These are phyloP conservation scores for Umbilicaria muhlenbergii DNA, from an alignment of 495 filamentous ascomycete species.

Conservation along the genomic window DNA sequence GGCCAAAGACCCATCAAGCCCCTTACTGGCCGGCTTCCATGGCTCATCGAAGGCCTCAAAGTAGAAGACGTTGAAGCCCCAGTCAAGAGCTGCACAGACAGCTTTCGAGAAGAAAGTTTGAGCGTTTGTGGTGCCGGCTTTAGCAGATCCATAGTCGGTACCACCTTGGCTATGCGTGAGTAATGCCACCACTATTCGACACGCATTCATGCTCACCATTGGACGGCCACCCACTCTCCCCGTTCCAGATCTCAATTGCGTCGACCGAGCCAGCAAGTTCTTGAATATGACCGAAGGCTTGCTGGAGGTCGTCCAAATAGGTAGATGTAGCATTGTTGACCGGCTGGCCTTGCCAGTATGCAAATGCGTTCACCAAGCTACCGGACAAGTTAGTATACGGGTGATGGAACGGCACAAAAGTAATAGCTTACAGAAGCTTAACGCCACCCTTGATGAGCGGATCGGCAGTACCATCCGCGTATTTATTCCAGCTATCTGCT, in stretches of 20 bases:
- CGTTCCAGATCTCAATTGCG: constrained; percentile 53
- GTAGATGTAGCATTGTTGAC: constrained; percentile 46
- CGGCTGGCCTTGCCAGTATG: constrained; percentile 63
- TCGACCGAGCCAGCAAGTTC: constrained; percentile 35
- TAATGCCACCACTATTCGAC: not conserved
- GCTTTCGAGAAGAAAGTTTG: constrained; percentile 46
- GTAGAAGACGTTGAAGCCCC: constrained; percentile 65
- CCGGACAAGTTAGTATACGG: not conserved
- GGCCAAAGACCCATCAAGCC: constrained; percentile 48
- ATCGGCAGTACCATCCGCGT: constrained; percentile 56
- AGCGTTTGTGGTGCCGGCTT: constrained; percentile 45
- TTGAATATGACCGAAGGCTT: constrained; percentile 57
- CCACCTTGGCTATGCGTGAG: constrained; percentile 27
- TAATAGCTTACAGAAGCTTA: constrained; percentile 40
- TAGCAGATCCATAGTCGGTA: constrained; percentile 45
- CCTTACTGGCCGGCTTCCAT: constrained; percentile 59
- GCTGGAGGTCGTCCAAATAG: constrained; percentile 61
- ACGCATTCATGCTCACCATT: constrained; percentile 17
- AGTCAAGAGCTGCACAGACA: constrained; percentile 55
- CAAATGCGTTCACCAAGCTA: constrained; percentile 63
- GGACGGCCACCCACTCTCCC: constrained; percentile 61
- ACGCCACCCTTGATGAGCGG: constrained; percentile 42
- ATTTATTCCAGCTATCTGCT: constrained; percentile 75
- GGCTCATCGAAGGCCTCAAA: constrained; percentile 75
- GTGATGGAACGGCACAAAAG: not conserved